Base-by-base conservation (phyloP, 1,284 basidiomycete genomes). In the Malassezia furfur region DNA sequence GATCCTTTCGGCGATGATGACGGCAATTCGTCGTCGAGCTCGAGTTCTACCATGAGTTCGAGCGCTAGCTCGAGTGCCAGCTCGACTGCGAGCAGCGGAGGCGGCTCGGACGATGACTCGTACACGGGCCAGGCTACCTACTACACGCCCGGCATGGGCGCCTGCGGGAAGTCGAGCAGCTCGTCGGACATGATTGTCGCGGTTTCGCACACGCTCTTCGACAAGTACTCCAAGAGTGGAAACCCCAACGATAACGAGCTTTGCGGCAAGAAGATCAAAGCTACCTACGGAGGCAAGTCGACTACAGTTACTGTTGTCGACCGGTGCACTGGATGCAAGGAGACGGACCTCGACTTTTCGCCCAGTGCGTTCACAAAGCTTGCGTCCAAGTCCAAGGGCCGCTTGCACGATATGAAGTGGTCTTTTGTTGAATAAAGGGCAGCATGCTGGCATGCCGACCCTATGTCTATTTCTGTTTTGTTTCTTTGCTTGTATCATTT, bases 81-180 rank as follows among this genome's bases (percentile, higher is more conserved):
- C 45, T 47, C 45, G 10, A 31, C 28, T 17, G 43, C 28, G 3
- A 43, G 47, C 17, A 21, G n/a, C 17, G 21, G 21, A 9, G n/a
- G 35, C 39, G 17, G 44, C 44, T 11, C 21, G 7, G 31, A 30
- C 15, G 14, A 21, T 19, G 25, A 7, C 41, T 15, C 22, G 2
- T 75, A 71, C 60, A 64, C 57, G 5, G 76, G 77, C 36, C 52
- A 68, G 46, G 66, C 54, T 10, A 70, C 66, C 17, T 66, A 63
- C 62, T 70, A 64, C 51, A 54, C 58, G n/a, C 61, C 66, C 15
- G 70, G 65, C 1, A 41, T 68, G n/a, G 68, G 66, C 31, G 63
- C 68, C 10, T 72, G 70, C 38, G 70, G 70, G 28, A 52, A 58
- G 55, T 50, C 43, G 25, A 67, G 64, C 59, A 32, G 25, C 6